A percentile compares a stretch with the other conserved stretches of the same genome.
phyloP scores from a whole-genome alignment of 345 rosid species.

The Triadica sebifera region DNA sequence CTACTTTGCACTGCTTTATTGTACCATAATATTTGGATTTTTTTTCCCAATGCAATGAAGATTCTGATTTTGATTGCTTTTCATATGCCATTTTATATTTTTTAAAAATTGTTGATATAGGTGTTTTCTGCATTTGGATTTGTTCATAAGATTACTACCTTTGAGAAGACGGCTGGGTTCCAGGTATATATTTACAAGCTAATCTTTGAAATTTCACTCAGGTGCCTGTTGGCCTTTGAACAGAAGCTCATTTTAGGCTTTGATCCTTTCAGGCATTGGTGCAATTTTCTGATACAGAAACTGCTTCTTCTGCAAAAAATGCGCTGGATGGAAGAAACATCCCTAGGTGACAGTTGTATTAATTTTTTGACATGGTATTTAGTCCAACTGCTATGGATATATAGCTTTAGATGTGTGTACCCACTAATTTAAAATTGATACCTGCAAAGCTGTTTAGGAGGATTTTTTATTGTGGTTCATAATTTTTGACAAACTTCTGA shows the following conservation, averaged over 20 bases:
- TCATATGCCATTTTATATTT: constrained; percentile 3
- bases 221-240: constrained; percentile 13
- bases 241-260: constrained; percentile 17
- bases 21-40: background rate
- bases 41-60: background rate
- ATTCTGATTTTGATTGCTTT: background rate
- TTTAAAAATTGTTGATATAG: constrained; percentile 44
- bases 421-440: constrained; percentile 18
- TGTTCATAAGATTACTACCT: constrained; percentile 96
- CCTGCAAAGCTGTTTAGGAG: constrained; percentile 10
- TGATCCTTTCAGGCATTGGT: constrained; percentile 75
- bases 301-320: constrained; percentile 84
- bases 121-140: constrained; percentile 99
- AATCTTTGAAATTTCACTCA: background rate
- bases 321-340: constrained; percentile 94
- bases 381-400: constrained; percentile 42
- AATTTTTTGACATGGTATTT: constrained; percentile 61
- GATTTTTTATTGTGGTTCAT: background rate
- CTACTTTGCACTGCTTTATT: background rate
- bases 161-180: constrained; percentile 97
- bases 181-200: constrained; percentile 47
- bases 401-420: constrained; percentile 23
- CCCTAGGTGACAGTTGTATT: constrained; percentile 91
- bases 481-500: constrained; percentile 2
- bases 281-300: constrained; percentile 90